Evolutionary conservation across 805 yeast genomes (phyloP).

Genomic region (Candida gorgasii): DNA sequence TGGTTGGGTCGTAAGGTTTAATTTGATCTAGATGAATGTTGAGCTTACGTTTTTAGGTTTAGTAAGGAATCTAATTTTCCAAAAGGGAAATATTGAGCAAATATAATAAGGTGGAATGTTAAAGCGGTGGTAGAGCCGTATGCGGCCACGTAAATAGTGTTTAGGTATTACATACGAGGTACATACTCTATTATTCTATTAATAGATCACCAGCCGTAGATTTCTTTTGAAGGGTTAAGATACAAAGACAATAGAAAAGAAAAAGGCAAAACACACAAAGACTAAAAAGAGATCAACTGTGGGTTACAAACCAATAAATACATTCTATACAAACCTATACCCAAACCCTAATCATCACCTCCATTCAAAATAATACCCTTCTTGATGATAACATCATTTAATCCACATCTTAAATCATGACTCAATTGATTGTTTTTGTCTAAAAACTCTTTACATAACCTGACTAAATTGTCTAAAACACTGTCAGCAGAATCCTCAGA

Average conservation of each 20-base stretch:
- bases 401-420: conserved; percentile 23
- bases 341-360: conserved; percentile 13
- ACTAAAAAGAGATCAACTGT: background rate
- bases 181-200: background rate
- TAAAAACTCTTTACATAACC: conserved; percentile 31
- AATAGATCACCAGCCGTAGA: too few relatives aligned
- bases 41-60: too few relatives aligned
- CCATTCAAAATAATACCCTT: conserved; percentile 37
- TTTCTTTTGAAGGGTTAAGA: too few relatives aligned
- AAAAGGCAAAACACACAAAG: background rate
- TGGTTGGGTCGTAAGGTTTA: too few relatives aligned
- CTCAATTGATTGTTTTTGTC: conserved; percentile 24
- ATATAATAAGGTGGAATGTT: too few relatives aligned
- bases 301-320: background rate
- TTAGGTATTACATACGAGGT: too few relatives aligned
- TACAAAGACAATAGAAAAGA: too few relatives aligned
- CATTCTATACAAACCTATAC: background rate
- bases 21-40: too few relatives aligned
- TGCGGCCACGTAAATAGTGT: too few relatives aligned
- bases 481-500: conserved; percentile 16
- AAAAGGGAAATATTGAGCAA: too few relatives aligned
- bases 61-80: too few relatives aligned
- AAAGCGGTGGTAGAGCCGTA: too few relatives aligned
- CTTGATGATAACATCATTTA: conserved; percentile 30
- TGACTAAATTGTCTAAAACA: conserved; percentile 28